phyloP scores from a whole-genome alignment of 2,329 filamentous ascomycete genomes.

The Massarina eburnea region DNA sequence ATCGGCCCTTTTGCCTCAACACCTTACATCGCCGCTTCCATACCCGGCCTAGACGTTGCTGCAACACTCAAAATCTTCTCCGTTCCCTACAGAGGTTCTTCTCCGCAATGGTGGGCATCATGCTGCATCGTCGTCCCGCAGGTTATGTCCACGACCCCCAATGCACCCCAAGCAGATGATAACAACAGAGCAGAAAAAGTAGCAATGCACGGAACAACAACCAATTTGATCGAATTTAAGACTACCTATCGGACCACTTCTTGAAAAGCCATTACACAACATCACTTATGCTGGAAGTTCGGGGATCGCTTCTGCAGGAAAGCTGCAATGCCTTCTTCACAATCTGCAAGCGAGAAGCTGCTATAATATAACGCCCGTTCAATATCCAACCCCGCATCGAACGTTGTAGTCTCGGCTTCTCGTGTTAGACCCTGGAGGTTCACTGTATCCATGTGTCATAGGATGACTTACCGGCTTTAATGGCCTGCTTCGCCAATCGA shows the following conservation, averaged over 20 bases:
- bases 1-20: too few relatives aligned
- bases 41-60: too few relatives aligned
- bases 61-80: too few relatives aligned
- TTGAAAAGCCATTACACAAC: background rate
- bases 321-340: slow-evolving; percentile 45
- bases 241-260: background rate
- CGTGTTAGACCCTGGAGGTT: slow-evolving; percentile 11
- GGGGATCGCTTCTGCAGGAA: slow-evolving; percentile 45
- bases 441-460: slow-evolving; percentile 9
- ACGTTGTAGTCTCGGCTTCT: slow-evolving; percentile 47
- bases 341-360: slow-evolving; percentile 43
- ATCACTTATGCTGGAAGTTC: slow-evolving; percentile 23
- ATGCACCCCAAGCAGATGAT: too few relatives aligned
- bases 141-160: too few relatives aligned
- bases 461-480: slow-evolving; percentile 43
- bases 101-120: too few relatives aligned
- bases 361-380: slow-evolving; percentile 38
- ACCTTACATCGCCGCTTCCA: too few relatives aligned
- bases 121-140: too few relatives aligned
- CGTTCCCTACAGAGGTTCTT: too few relatives aligned
- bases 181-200: too few relatives aligned
- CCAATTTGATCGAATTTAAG: background rate
- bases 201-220: background rate
- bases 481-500: slow-evolving; percentile 48
- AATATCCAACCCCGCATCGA: slow-evolving; percentile 45